Percentiles rank a stretch among this genome's conserved stretches.
Conservation (phyloP, 306 rosid species). For the Begonia peltatifolia region DNA sequence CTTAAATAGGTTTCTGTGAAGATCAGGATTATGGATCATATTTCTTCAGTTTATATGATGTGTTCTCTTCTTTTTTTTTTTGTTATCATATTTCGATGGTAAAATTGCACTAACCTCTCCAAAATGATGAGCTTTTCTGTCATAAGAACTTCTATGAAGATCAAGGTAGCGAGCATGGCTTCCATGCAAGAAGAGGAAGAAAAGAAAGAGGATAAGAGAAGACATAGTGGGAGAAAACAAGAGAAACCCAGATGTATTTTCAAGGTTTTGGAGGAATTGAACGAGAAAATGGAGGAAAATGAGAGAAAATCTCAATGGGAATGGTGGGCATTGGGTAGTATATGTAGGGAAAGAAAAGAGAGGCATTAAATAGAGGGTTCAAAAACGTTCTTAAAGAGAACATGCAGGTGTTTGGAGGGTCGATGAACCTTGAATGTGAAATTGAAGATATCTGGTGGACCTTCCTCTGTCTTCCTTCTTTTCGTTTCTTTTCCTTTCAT, state of each 20-base stretch:
- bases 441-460: slow-evolving; percentile 38
- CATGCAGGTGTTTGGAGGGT: slow-evolving; percentile 65
- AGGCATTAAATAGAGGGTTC: slow-evolving; percentile 48
- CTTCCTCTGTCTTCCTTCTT: slow-evolving; percentile 43
- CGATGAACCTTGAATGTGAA: slow-evolving; percentile 36
- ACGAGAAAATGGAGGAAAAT: not conserved
- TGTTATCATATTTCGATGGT: too few relatives aligned
- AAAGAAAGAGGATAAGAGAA: not conserved
- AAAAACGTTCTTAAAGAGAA: slow-evolving; percentile 58
- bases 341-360: slow-evolving; percentile 12
- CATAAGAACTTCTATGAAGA: too few relatives aligned
- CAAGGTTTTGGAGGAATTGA: slow-evolving; percentile 3
- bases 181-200: too few relatives aligned
- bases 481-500: slow-evolving; percentile 6
- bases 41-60: too few relatives aligned
- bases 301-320: slow-evolving; percentile 11
- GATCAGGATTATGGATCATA: too few relatives aligned
- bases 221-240: not conserved
- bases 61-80: too few relatives aligned
- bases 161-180: too few relatives aligned
- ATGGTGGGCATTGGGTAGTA: too few relatives aligned
- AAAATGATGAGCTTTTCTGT: too few relatives aligned
- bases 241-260: not conserved
- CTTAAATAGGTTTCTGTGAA: too few relatives aligned
- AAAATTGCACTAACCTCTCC: too few relatives aligned